Conservation (phyloP, 2,329 filamentous ascomycete species). For the Sarocladiaceae sp. region DNA sequence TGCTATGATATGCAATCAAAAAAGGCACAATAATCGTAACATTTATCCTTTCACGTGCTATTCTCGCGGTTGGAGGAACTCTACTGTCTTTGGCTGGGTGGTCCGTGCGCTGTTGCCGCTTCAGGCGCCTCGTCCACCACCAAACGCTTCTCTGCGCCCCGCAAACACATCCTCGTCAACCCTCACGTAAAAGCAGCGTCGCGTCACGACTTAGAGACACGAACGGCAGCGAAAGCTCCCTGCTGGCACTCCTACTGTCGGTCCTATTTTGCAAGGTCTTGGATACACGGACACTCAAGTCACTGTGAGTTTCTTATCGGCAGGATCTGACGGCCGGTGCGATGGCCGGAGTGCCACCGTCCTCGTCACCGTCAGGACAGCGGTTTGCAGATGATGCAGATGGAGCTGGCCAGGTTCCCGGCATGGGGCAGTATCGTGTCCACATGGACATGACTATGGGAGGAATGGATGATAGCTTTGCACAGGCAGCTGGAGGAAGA, state of each 20-base stretch:
- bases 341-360: slow-evolving; percentile 9
- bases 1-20: too few relatives aligned
- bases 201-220: slow-evolving; percentile 6
- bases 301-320: too few relatives aligned
- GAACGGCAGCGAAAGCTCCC: background rate
- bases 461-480: background rate
- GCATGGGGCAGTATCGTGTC: slow-evolving; percentile 7
- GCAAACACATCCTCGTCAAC: background rate
- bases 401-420: slow-evolving; percentile 4
- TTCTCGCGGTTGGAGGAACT: background rate
- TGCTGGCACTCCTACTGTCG: too few relatives aligned
- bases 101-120: background rate
- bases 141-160: background rate
- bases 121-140: background rate
- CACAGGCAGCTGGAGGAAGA: background rate
- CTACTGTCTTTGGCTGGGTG: background rate
- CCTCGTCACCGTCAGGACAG: slow-evolving; percentile 1
- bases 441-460: slow-evolving; percentile 9
- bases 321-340: too few relatives aligned
- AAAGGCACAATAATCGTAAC: too few relatives aligned
- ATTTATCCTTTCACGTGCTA: too few relatives aligned
- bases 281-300: too few relatives aligned
- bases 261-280: too few relatives aligned
- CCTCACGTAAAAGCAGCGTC: slow-evolving; percentile 9
- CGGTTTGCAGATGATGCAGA: background rate